Evolutionary conservation across 2,329 filamentous ascomycete species (phyloP).

Genomic region (Cladophialophora immunda): DNA sequence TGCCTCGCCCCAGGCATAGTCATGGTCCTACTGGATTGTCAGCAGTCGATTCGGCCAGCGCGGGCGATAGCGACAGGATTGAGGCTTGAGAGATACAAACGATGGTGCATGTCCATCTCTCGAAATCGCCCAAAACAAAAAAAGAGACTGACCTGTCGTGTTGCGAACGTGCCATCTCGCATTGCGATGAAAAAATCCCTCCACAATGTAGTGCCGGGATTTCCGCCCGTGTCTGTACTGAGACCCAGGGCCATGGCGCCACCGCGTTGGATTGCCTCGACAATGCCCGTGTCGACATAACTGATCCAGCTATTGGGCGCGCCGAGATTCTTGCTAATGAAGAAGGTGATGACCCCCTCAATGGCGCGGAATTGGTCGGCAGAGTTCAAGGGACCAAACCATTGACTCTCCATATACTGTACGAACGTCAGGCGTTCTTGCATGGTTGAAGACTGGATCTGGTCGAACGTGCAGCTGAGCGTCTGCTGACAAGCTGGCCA

Average conservation of each 20-base stretch:
- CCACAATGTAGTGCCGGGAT: constrained; percentile 25
- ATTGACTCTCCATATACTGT: constrained; percentile 39
- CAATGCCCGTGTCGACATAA: constrained; percentile 37
- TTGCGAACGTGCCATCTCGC: constrained; percentile 7
- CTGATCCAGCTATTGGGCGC: constrained; percentile 38
- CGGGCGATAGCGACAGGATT: background rate
- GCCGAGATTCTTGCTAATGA: constrained; percentile 39
- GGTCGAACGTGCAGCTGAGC: constrained; percentile 38
- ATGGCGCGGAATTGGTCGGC: constrained; percentile 39
- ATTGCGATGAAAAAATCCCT: constrained; percentile 2
- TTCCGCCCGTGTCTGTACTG: constrained; percentile 22
- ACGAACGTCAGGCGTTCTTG: constrained; percentile 39
- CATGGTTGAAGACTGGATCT: constrained; percentile 40
- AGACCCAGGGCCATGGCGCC: constrained; percentile 25
- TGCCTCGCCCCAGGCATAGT: constrained; percentile 21
- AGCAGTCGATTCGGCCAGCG: background rate
- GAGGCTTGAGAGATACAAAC: background rate
- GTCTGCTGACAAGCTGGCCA: constrained; percentile 14
- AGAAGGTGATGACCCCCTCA: constrained; percentile 41
- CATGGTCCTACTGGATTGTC: constrained; percentile 19
- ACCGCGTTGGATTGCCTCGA: constrained; percentile 25
- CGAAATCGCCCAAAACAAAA: background rate
- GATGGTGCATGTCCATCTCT: too few relatives aligned
- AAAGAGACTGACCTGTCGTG: constrained; percentile 1
- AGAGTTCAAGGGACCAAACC: constrained; percentile 33